Evolutionary conservation across 306 rosid genomes (phyloP).

Genomic region (Cicer judaicum): DNA sequence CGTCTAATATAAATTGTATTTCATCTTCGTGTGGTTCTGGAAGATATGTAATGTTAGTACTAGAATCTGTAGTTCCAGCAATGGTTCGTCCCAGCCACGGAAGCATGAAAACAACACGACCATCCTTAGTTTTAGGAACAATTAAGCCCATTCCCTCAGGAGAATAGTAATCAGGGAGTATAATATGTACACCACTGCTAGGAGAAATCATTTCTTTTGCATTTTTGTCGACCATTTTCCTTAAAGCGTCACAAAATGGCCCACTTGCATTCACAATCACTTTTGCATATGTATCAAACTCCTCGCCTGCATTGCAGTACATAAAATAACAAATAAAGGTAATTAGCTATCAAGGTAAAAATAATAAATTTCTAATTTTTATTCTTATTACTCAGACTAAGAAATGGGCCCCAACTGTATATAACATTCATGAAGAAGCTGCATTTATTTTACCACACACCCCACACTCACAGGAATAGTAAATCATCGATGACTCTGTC

Average conservation of each 20-base stretch:
- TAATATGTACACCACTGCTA: slow-evolving; percentile 94
- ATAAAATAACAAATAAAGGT: slow-evolving; percentile 43
- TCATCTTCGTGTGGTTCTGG: slow-evolving; percentile 99
- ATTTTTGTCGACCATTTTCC: slow-evolving; percentile 78
- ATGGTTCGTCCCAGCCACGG: slow-evolving; percentile 99
- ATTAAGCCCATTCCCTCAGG: slow-evolving; percentile 99
- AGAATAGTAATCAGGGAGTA: slow-evolving; percentile 98
- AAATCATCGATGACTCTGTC: not conserved
- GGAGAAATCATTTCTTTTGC: slow-evolving; percentile 81
- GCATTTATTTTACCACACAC: slow-evolving; percentile 22
- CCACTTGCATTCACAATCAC: slow-evolving; percentile 97
- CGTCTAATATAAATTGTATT: slow-evolving; percentile 92
- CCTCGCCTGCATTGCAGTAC: slow-evolving; percentile 69
- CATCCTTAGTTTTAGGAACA: slow-evolving; percentile 98
- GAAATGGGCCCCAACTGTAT: not conserved
- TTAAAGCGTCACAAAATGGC: slow-evolving; percentile 91
- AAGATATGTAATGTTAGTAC: slow-evolving; percentile 72
- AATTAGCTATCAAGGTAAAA: slow-evolving; percentile 16
- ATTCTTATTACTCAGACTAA: slow-evolving; percentile 10
- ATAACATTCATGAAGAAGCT: slow-evolving; percentile 13
- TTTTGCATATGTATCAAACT: slow-evolving; percentile 93
- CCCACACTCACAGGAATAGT: slow-evolving; percentile 22
- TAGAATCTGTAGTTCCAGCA: slow-evolving; percentile 99
- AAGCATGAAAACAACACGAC: slow-evolving; percentile 97
- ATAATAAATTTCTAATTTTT: not conserved